Evolutionary conservation across 2,329 filamentous ascomycete species (phyloP), one percentile per base, ranked within the genome.

Genomic region (Cladophialophora yegresii): DNA sequence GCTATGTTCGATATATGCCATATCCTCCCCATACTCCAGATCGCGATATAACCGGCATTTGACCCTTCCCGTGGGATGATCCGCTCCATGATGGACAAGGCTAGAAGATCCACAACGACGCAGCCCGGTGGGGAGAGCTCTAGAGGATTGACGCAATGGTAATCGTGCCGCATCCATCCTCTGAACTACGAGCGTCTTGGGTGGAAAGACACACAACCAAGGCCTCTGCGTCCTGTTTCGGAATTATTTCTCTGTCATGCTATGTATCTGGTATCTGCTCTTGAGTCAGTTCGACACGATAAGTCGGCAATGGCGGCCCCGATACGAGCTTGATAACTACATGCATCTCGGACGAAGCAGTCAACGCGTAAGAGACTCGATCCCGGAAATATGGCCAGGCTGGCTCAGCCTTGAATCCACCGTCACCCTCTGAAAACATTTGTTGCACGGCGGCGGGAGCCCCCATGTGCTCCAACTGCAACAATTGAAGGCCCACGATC

Each of bases 321-420:
- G 47, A 9, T 22, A 50, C 23, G 47, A 50, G 47, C 22, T 50
- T 50, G 8, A 50, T 50, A 20, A 28, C 47, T 5, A 50, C 47
- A 26, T 28, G 47, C 22, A 50, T 26, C 47, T 13, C 23, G 13
- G 20, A 28, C 47, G 10, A 20, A 16, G 20, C 22, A 28, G 26
- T 28, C 20, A 50, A 8, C 20, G 4, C 22, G 23, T 50, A 50
- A 22, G 47, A 50, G 20, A 9, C 20, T 16, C 47, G 47, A 50
- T 50, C 47, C 23, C 47, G 47, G 7, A 50, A 50, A 50, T 50
- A 50, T 23, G 20, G 16, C 47, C 47, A 50, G 13, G 47, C 47
- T 9, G 20, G 20, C 47, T 22, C 47, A 50, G 20, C 20, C 36
- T 43, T 43, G 47, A 50, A 1, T 26, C 20, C 20, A 16, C 23